These are phyloP conservation scores for Tympanopsis confertula DNA, from an alignment of 2,329 filamentous ascomycete genomes.

Conservation along the genomic window DNA sequence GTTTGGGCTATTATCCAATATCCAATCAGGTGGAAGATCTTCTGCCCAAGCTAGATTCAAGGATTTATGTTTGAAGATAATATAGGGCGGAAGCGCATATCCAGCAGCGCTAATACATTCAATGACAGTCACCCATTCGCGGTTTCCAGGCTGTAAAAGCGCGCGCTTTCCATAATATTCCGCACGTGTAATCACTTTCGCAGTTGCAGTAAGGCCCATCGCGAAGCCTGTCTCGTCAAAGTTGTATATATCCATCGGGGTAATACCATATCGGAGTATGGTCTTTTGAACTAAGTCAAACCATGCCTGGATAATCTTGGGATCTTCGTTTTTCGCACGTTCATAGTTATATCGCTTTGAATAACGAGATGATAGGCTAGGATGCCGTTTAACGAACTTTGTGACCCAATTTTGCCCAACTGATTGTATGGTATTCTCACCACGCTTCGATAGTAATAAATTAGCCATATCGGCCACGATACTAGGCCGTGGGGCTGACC, in stretches of 20 bases:
- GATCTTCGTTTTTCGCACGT: constrained; percentile 3
- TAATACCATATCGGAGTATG: constrained; percentile 2
- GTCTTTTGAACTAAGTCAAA: constrained; percentile 2
- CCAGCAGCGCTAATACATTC: constrained; percentile 10
- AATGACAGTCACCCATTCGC: constrained; percentile 13
- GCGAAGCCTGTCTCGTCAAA: constrained; percentile 10
- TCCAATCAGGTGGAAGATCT: constrained; percentile 9
- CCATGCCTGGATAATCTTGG: constrained; percentile 2
- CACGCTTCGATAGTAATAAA: background rate
- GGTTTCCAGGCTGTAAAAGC: constrained; percentile 9
- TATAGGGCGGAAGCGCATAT: constrained; percentile 10
- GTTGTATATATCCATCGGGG: constrained; percentile 3
- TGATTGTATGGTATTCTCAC: background rate
- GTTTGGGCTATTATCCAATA: constrained; percentile 12
- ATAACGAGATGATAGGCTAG: constrained; percentile 1
- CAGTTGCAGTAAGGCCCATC: constrained; percentile 9
- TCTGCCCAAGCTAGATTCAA: constrained; percentile 8
- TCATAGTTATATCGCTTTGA: constrained; percentile 2
- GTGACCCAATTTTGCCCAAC: background rate
- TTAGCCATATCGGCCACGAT: background rate
- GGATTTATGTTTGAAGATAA: constrained; percentile 12
- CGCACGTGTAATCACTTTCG: constrained; percentile 9
- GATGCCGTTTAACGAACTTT: constrained; percentile 2
- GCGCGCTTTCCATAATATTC: constrained; percentile 5
- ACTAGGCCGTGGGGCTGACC: background rate